A percentile compares a stretch with the other conserved stretches of the same genome.
Conservation (phyloP, 2,329 filamentous ascomycete species). For the Neurospora sp. region DNA sequence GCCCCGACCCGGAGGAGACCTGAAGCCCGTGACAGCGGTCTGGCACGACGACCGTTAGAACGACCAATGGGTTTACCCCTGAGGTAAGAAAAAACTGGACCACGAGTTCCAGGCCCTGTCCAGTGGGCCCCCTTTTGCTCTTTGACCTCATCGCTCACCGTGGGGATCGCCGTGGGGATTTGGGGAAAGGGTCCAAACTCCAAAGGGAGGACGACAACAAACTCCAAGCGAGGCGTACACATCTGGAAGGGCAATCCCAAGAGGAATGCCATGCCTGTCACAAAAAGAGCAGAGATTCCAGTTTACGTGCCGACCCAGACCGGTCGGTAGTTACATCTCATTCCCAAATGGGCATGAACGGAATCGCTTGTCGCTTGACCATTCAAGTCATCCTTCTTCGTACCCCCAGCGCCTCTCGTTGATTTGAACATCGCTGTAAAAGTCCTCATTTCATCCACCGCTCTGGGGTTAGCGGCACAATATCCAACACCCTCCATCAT, state of each 20-base stretch:
- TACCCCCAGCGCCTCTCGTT: background rate
- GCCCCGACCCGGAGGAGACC: background rate
- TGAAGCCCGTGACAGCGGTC: background rate
- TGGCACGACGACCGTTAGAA: background rate
- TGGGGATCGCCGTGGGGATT: background rate
- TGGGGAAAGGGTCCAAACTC: background rate
- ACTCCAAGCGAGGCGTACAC: background rate
- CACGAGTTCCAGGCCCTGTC: background rate
- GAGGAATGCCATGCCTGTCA: background rate
- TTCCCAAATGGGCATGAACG: background rate
- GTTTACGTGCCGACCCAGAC: background rate
- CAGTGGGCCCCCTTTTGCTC: background rate
- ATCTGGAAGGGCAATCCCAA: background rate
- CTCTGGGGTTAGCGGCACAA: slow-evolving; percentile 10
- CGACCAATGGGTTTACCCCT: background rate
- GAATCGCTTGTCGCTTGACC: background rate
- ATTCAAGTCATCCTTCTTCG: background rate
- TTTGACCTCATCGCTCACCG: background rate
- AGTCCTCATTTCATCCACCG: slow-evolving; percentile 16
- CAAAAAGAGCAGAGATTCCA: background rate
- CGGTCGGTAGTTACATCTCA: background rate
- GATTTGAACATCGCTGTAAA: background rate
- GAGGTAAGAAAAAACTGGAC: background rate
- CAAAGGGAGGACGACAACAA: background rate
- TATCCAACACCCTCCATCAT: slow-evolving; percentile 10